Evolutionary conservation across 1,139 yeast species (phyloP).

Genomic region (Candida tropicalis): DNA sequence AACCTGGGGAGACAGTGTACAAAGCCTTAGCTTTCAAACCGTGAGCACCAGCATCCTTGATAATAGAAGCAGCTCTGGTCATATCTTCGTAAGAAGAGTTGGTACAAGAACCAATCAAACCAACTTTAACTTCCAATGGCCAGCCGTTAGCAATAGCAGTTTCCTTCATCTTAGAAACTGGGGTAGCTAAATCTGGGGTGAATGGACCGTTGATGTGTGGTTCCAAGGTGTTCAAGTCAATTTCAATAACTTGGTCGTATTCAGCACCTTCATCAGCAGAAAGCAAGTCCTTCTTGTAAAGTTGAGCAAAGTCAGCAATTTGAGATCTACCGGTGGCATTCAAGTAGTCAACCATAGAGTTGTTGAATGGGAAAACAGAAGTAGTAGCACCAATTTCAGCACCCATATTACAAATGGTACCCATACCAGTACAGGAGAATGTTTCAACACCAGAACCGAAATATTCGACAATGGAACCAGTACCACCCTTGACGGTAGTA

Average conservation of each 20-base stretch:
- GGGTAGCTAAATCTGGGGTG: conserved; percentile 92
- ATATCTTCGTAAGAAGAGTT: conserved; percentile 97
- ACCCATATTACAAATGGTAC: conserved; percentile 98
- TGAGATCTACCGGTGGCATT: conserved; percentile 80
- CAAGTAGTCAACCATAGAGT: conserved; percentile 84
- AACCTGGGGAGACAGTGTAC: conserved; percentile 95
- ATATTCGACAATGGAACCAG: conserved; percentile 93
- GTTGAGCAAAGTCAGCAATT: conserved; percentile 79
- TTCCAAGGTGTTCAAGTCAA: conserved; percentile 72
- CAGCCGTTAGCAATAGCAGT: conserved; percentile 69
- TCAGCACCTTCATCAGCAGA: conserved; percentile 83
- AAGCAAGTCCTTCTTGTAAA: conserved; percentile 53
- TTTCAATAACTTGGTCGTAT: conserved; percentile 82
- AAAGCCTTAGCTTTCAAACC: conserved; percentile 94
- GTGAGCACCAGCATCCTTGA: conserved; percentile 77
- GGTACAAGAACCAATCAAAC: conserved; percentile 96
- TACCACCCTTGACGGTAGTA: conserved; percentile 95
- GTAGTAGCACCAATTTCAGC: conserved; percentile 99
- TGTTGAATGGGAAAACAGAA: conserved; percentile 93
- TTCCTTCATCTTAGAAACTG: conserved; percentile 69
- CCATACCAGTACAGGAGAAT: conserved; percentile 97
- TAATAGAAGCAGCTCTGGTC: conserved; percentile 90
- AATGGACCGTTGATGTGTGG: conserved; percentile 95
- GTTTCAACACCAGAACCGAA: conserved; percentile 90
- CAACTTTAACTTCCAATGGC: conserved; percentile 84